Evolutionary conservation across 495 filamentous ascomycete genomes (phyloP), one percentile per base, ranked within the genome.

Genomic region (Penicillium soppii): DNA sequence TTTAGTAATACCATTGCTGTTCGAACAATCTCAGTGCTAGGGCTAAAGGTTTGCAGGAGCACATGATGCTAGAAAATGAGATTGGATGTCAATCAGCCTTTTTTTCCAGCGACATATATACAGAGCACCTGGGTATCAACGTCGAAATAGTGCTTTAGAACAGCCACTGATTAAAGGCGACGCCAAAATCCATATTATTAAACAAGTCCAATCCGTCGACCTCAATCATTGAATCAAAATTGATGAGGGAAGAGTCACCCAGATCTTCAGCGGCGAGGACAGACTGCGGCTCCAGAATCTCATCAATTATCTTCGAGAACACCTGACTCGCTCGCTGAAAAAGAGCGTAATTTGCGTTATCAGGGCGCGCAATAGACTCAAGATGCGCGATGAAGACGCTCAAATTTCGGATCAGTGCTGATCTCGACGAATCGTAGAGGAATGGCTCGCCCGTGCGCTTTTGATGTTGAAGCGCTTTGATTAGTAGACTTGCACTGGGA

Each of bases 351-450:
- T 61, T 58, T 7, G 50, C 48, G 39, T 63, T 47, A 19, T 52
- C 61, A 0, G 56, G 58, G 0, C 53, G 37, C 9, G 53, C 56
- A 29, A 69, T 59, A 0, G 57, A 54, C 25, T 69, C 67, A 1
- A 72, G 41, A 35, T 68, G 61, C 5, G 67, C 63, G 21, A 68
- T 60, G 35, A 87, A 79, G n/a, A 84, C 74, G 47, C 80, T 82
- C 2, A 85, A 65, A 45, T 83, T 77, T 36, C 82, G 82, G 29
- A 85, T 79, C 5, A 81, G 72, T 32, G 77, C 74, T 3, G 82
- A 77, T 10, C 80, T 68, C 0, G 80, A 78, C 1, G 69, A 54
- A 6, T 66, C 58, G 46, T 72, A 72, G 6, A 67, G 57, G 51
- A 70, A 63, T 7, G 66, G 64, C 29, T 71, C 65, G 27, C 72